Evolutionary conservation across 129 eudicot genomes (phyloP).

Genomic region (Escallonia rubra): DNA sequence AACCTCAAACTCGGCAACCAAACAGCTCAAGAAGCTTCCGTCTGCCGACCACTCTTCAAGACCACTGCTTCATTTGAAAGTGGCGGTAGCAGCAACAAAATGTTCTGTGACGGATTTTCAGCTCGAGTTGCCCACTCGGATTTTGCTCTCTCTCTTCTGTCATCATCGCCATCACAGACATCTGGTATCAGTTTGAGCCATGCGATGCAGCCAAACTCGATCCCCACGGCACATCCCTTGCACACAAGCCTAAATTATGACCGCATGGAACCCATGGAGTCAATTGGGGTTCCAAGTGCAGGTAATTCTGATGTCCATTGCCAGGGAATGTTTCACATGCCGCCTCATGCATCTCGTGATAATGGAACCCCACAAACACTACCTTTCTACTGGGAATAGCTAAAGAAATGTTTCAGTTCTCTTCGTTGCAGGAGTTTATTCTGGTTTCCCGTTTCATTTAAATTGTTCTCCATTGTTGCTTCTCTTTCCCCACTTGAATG

Average conservation of each 20-base stretch:
- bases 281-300: slow-evolving; percentile 29
- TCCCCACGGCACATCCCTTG: slow-evolving; percentile 21
- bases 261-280: slow-evolving; percentile 24
- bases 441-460: background rate
- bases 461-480: background rate
- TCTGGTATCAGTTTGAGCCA: slow-evolving; percentile 32
- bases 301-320: slow-evolving; percentile 20
- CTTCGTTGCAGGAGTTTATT: background rate
- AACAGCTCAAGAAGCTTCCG: slow-evolving; percentile 22
- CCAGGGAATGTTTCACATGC: slow-evolving; percentile 30
- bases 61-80: slow-evolving; percentile 3
- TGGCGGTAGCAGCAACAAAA: background rate
- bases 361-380: slow-evolving; percentile 40
- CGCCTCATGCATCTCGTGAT: slow-evolving; percentile 30
- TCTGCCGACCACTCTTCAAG: background rate
- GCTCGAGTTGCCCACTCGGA: slow-evolving; percentile 5
- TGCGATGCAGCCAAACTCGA: slow-evolving; percentile 29
- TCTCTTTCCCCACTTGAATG: no score
- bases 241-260: slow-evolving; percentile 25
- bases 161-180: slow-evolving; percentile 49
- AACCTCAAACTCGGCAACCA: slow-evolving; percentile 34
- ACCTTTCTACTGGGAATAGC: slow-evolving; percentile 52
- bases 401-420: background rate
- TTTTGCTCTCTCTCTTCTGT: slow-evolving; percentile 78
- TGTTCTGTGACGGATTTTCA: slow-evolving; percentile 5